Conservation (phyloP, 345 rosid genomes). For the Salix brachista region DNA sequence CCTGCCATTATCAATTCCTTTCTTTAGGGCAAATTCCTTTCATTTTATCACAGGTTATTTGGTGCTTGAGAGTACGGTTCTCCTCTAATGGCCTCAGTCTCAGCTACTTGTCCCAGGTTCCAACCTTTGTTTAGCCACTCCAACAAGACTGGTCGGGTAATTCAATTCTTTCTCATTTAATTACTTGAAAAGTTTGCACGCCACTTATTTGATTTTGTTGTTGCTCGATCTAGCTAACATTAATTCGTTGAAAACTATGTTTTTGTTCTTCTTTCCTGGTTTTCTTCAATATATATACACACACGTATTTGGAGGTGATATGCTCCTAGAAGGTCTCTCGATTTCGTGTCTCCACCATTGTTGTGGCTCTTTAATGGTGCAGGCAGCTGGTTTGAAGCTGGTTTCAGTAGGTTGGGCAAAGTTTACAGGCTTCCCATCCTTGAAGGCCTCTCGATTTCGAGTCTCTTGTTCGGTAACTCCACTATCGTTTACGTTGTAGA, state of each 20-base stretch:
- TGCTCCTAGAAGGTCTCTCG: too few relatives aligned
- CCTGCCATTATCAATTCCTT: neutral
- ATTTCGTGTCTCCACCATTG: too few relatives aligned
- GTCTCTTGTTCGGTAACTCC: constrained; percentile 18
- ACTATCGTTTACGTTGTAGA: too few relatives aligned
- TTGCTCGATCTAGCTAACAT: neutral
- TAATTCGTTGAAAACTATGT: neutral
- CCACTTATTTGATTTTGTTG: neutral
- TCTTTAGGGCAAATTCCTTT: neutral
- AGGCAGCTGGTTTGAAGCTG: constrained; percentile 25
- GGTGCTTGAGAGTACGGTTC: neutral
- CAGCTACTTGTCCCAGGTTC: constrained; percentile 8
- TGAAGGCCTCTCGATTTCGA: constrained; percentile 11
- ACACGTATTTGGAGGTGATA: too few relatives aligned
- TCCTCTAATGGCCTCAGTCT: constrained; percentile 12
- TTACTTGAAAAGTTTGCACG: neutral
- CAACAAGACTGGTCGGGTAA: constrained; percentile 2
- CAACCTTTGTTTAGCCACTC: neutral
- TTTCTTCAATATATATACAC: neutral
- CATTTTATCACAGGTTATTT: neutral
- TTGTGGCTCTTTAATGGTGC: constrained; percentile 3
- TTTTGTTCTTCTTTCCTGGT: neutral
- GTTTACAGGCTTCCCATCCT: constrained; percentile 21
- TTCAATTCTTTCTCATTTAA: neutral
- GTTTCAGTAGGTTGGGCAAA: constrained; percentile 28